Base-by-base conservation (phyloP, 495 filamentous ascomycete species). In the Jackrogersella minutella region DNA sequence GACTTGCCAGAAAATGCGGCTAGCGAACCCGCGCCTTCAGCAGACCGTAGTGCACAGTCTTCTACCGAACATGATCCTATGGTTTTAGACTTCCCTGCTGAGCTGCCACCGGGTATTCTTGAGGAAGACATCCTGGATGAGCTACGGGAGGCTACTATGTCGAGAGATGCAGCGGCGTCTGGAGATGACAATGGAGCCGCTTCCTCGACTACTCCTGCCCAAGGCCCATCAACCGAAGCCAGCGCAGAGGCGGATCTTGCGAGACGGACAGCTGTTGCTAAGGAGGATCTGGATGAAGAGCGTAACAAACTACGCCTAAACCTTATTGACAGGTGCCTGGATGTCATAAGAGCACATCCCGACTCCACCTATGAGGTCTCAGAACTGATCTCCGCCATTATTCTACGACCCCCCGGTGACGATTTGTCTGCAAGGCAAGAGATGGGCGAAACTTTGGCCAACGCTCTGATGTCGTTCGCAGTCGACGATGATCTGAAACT, bases 341-440 rank as follows among this genome's bases (percentile, higher is more conserved):
- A 98, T 74, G 87, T 97, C 49, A 85, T 98, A 36, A 91, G 92
- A 70, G 87, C 89, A 54, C 93, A 97, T 62, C 87, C 90, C 21
- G 90, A 92, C 67, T 88, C 94, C 3, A 97, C 96, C 2, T 96
- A 97, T 68, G 93, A 98, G 69, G 81, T 99, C 56, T 84, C 92
- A 1, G 93, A 96, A 58, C 80, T 99, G 13, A 93, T 99, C 55
- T 83, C 83, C 43, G 88, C 89, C 16, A 89, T 91, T 4, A 86
- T 93, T 10, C 83, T 86, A 53, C 94, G 91, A 70, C 83, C 87
- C 8, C 74, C 80, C 26, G 87, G 89, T 56, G 86, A 88, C 2
- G 84, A 87, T 9, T 6, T 36, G 24, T 68, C 72, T 22, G 78
- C 81, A 7, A 85, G 89, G 26, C 84, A 85, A 49, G 91, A 94